Conservation (phyloP, 2,329 filamentous ascomycete genomes). For the Xylaria sp. region DNA sequence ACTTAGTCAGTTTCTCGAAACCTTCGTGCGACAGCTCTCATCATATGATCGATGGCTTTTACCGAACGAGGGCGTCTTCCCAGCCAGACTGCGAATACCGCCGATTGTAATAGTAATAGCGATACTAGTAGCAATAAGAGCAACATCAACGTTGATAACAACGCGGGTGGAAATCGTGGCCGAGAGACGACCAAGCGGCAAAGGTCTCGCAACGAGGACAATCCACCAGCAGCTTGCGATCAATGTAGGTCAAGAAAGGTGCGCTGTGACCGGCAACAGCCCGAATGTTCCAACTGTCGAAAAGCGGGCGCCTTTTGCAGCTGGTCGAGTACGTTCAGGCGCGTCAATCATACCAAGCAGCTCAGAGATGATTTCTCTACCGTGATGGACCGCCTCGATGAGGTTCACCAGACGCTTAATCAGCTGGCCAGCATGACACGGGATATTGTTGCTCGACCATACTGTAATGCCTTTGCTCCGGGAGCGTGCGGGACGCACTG, state of each 20-base stretch:
- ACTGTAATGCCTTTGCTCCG: not conserved
- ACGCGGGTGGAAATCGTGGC: conserved; percentile 2
- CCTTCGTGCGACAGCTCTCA: not conserved
- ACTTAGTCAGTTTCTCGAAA: conserved; percentile 1
- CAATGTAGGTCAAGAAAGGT: conserved; percentile 28
- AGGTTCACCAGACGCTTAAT: conserved; percentile 25
- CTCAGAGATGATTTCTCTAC: conserved; percentile 26
- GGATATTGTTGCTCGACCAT: conserved; percentile 19
- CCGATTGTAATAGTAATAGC: conserved; percentile 19
- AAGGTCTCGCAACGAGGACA: conserved; percentile 27
- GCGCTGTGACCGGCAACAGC: conserved; percentile 27
- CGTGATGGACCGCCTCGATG: conserved; percentile 25
- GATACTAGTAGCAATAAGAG: conserved; percentile 22
- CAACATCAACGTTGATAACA: conserved; percentile 8
- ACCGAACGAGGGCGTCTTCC: conserved; percentile 18
- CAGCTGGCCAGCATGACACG: conserved; percentile 23
- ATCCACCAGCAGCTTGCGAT: conserved; percentile 25
- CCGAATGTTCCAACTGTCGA: conserved; percentile 23
- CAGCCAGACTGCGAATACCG: conserved; percentile 13
- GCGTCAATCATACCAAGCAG: conserved; percentile 29
- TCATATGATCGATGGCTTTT: conserved; percentile 22
- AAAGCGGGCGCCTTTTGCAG: conserved; percentile 19
- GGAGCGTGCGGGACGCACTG: not conserved
- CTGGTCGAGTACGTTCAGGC: conserved; percentile 24
- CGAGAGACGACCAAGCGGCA: conserved; percentile 19